Evolutionary conservation across 805 yeast genomes (phyloP), one percentile per base, ranked within the genome.

Genomic region (Maudiozyma pseudohumilis): DNA sequence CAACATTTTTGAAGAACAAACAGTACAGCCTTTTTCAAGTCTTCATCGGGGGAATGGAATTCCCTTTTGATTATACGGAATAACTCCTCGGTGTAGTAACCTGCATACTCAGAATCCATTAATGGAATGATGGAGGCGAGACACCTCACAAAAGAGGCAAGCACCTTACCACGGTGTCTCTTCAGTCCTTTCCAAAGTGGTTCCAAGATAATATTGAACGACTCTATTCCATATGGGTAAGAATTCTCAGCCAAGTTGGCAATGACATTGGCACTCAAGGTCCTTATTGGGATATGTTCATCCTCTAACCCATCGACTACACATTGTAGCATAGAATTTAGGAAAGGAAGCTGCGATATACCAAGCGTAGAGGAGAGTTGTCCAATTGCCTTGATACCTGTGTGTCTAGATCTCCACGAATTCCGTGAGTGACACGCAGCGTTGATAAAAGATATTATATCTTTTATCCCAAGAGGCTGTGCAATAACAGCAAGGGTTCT

Each of bases 211-310:
- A 61, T 60, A 48, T 87, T 94, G 55, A 89, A 88, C 0, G 89
- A 75, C 49, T 85, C 96, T 39, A 84, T 80, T 32, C 97, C 98
- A 59, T 81, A 85, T 0, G 97, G 97, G 17, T 74, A 67, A 4
- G 86, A 74, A 6, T 84, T 77, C 35, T 83, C 88, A 0, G 96
- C 96, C 24, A 89, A 58, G 1, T 79, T 71, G 0, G 88, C 64
- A 2, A 88, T 51, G 0, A 95, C 77, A 25, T 69, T 63, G 0
- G 95, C 95, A 0, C 95, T 68, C 10, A 77, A 68, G 2, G 74
- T 71, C 39, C 94, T 65, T 0, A 87, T 81, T 31, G 72, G 75
- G 10, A 74, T 53, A 40, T 80, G 78, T 35, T 77, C 84, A 59
- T 86, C 95, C 0, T 64, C 61, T 13, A 89, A 48, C 0, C 80